Evolutionary conservation across 164 flowering plant genomes (phyloP).

Genomic region (Kingdonia uniflora): DNA sequence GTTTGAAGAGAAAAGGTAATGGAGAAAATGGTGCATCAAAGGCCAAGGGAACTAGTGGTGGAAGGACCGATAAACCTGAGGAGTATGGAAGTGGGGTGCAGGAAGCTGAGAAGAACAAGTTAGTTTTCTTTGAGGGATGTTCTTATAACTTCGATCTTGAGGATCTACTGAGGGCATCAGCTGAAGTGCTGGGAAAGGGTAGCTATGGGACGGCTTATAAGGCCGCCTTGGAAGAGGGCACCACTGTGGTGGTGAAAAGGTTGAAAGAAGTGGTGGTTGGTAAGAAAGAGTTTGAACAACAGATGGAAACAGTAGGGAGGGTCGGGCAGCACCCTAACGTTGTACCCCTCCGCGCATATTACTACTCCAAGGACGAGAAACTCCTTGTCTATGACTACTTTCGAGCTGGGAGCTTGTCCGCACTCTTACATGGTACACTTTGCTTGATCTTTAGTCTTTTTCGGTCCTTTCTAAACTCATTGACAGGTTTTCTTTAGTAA

Average conservation of each 20-base stretch:
- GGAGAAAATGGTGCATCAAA: constrained; percentile 19
- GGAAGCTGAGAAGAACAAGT: constrained; percentile 40
- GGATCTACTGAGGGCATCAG: constrained; percentile 32
- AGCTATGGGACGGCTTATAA: constrained; percentile 86
- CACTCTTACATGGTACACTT: constrained; percentile 82
- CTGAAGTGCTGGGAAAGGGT: constrained; percentile 87
- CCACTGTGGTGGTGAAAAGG: constrained; percentile 78
- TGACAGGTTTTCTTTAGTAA: no score
- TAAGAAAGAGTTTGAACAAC: constrained; percentile 68
- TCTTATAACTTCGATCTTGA: constrained; percentile 26
- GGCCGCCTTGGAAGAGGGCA: constrained; percentile 69
- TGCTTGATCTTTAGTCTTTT: no score
- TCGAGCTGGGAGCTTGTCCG: constrained; percentile 76
- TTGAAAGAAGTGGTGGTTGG: constrained; percentile 65
- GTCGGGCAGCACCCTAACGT: constrained; percentile 62
- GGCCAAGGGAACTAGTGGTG: constrained; percentile 34
- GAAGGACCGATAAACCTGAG: constrained; percentile 46
- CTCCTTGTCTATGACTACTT: constrained; percentile 83
- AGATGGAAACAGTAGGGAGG: constrained; percentile 61
- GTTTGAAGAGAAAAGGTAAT: constrained; percentile 27
- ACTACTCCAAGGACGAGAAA: constrained; percentile 83
- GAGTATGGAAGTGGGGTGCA: constrained; percentile 74
- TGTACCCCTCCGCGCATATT: constrained; percentile 76
- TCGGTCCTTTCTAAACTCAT: no score
- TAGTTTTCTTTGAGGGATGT: constrained; percentile 27